Evolutionary conservation across 495 filamentous ascomycete genomes (phyloP).

Genomic region (Aspergillus nanangensis): DNA sequence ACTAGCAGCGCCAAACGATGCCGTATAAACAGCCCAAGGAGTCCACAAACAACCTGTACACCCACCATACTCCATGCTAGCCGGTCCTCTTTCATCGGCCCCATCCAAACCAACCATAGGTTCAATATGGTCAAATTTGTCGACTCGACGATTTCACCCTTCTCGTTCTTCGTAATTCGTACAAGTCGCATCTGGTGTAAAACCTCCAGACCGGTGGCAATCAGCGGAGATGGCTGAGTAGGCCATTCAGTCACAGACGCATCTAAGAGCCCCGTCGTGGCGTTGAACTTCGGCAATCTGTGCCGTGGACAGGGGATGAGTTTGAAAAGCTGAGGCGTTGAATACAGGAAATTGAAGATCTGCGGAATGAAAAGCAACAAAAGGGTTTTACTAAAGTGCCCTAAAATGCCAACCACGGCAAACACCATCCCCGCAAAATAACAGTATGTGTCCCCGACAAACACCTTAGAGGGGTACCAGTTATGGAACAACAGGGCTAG

Average conservation of each 20-base stretch:
- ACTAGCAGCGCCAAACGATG: conserved; percentile 80
- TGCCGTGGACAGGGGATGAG: conserved; percentile 90
- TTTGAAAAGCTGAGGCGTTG: conserved; percentile 82
- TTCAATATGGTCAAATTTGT: conserved; percentile 93
- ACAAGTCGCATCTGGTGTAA: conserved; percentile 63
- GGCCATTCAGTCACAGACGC: conserved; percentile 78
- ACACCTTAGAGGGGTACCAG: conserved; percentile 92
- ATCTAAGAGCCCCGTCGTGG: conserved; percentile 75
- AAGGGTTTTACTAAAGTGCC: conserved; percentile 97
- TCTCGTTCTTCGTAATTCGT: conserved; percentile 56
- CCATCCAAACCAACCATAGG: conserved; percentile 93
- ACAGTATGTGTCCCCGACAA: conserved; percentile 98
- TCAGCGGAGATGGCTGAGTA: conserved; percentile 56
- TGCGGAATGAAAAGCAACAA: conserved; percentile 88
- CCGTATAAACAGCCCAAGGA: conserved; percentile 79
- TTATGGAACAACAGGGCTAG: conserved; percentile 85
- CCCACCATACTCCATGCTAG: conserved; percentile 70
- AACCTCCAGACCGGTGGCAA: conserved; percentile 57
- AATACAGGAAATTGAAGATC: conserved; percentile 95
- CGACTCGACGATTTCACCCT: conserved; percentile 70
- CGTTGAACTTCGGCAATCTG: conserved; percentile 82
- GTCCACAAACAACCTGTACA: conserved; percentile 68
- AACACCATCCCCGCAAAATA: conserved; percentile 99
- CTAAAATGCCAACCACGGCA: conserved; percentile 90
- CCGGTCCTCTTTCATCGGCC: conserved; percentile 82